Evolutionary conservation across 768 basidiomycete species (phyloP).

Genomic region (Lentinula guzmanii): DNA sequence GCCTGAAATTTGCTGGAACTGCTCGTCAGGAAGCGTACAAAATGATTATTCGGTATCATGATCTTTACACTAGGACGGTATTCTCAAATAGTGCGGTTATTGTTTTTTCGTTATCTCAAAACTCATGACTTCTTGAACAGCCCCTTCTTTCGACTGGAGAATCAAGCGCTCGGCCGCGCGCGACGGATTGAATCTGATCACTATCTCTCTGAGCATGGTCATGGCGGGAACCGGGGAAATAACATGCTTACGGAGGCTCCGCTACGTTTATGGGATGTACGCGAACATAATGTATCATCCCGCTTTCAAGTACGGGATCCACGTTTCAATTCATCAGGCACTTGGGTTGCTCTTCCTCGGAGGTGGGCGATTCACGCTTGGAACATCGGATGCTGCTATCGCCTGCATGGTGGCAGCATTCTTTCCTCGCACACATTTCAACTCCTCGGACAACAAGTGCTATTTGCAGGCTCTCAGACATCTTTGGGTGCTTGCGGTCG

Average conservation of each 20-base stretch:
- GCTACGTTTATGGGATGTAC: constrained; percentile 87
- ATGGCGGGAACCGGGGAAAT: constrained; percentile 98
- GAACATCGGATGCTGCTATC: constrained; percentile 87
- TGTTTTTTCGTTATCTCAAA: not conserved
- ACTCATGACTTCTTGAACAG: constrained; percentile 28
- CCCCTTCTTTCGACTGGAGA: constrained; percentile 76
- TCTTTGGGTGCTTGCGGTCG: constrained; percentile 92
- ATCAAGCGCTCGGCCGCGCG: constrained; percentile 85
- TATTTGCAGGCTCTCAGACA: constrained; percentile 92
- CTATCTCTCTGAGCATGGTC: constrained; percentile 82
- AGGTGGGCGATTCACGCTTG: constrained; percentile 86
- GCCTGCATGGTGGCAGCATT: constrained; percentile 87
- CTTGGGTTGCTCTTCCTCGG: constrained; percentile 92
- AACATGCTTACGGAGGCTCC: constrained; percentile 77
- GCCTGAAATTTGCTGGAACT: constrained; percentile 91
- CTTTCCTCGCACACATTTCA: constrained; percentile 81
- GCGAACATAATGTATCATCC: constrained; percentile 55
- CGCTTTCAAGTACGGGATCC: constrained; percentile 78
- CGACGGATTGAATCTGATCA: constrained; percentile 84
- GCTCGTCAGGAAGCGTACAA: constrained; percentile 86
- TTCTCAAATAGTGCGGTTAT: constrained; percentile 55
- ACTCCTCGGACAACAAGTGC: constrained; percentile 81
- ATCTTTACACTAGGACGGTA: constrained; percentile 67
- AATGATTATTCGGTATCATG: constrained; percentile 76
- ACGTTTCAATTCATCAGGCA: constrained; percentile 86